phyloP scores from a whole-genome alignment of 2,329 filamentous ascomycete species.

The Curvularia verruculosa region DNA sequence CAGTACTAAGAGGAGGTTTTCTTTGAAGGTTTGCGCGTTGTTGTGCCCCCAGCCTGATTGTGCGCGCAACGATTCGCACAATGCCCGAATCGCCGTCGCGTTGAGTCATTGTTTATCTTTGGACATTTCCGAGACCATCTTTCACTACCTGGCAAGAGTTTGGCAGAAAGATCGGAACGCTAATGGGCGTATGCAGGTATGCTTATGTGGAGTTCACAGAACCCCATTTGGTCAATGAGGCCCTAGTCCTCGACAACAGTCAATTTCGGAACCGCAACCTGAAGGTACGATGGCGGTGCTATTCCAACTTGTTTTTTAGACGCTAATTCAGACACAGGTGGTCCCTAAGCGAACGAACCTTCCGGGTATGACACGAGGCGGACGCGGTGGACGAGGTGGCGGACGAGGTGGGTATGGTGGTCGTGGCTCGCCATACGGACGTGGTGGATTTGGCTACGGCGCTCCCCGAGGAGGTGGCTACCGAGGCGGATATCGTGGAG shows the following conservation, averaged over 20 bases:
- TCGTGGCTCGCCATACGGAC: conserved; percentile 58
- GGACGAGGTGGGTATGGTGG: conserved; percentile 54
- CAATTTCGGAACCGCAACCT: conserved; percentile 92
- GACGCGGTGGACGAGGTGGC: conserved; percentile 65
- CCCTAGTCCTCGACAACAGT: conserved; percentile 94
- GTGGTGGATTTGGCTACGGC: conserved; percentile 27
- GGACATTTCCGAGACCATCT: conserved; percentile 24
- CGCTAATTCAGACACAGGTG: conserved; percentile 58
- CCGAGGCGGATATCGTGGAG: conserved; percentile 47
- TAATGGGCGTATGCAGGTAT: conserved; percentile 70
- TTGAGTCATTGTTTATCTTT: not conserved
- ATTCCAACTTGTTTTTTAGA: conserved; percentile 15
- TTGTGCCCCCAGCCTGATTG: not conserved
- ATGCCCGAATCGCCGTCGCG: conserved; percentile 1
- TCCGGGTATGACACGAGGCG: conserved; percentile 87
- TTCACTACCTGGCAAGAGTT: conserved; percentile 64
- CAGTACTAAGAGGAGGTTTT: conserved; percentile 57
- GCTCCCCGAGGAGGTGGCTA: conserved; percentile 52
- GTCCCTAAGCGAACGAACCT: conserved; percentile 95
- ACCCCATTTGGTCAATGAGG: conserved; percentile 88
- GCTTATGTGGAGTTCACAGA: conserved; percentile 99
- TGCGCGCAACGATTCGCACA: conserved; percentile 2
- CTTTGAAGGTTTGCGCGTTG: conserved; percentile 29
- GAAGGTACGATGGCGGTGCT: conserved; percentile 67
- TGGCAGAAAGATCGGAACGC: conserved; percentile 60